A percentile compares a stretch with the other conserved stretches of the same genome.
phyloP scores from a whole-genome alignment of 345 rosid species.

The Zanthoxylum bungeanum region DNA sequence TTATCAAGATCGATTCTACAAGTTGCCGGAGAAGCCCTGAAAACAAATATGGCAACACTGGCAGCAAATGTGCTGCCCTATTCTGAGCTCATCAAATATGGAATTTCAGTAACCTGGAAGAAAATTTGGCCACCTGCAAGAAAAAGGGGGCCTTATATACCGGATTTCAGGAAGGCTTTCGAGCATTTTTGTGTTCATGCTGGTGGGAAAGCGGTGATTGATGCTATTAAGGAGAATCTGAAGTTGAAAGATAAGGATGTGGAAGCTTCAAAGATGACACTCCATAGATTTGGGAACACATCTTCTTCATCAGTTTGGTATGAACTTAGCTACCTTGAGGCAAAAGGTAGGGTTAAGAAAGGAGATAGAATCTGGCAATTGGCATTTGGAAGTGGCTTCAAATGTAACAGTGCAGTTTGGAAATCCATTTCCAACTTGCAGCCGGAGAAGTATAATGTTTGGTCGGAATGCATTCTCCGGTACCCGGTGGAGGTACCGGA shows the following conservation, averaged over 20 bases:
- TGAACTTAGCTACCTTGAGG: conserved; percentile 21
- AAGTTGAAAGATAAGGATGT: conserved; percentile 6
- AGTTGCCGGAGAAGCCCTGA: conserved; percentile 18
- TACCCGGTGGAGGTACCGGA: conserved; percentile 9
- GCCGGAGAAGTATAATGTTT: conserved; percentile 2
- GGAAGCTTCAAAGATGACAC: conserved; percentile 26
- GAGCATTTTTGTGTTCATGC: conserved; percentile 24
- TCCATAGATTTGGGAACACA: conserved; percentile 21
- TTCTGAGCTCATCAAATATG: conserved; percentile 17
- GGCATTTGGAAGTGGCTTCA: conserved; percentile 1
- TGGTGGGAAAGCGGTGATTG: conserved; percentile 24
- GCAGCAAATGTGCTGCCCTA: conserved; percentile 18
- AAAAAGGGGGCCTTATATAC: not conserved
- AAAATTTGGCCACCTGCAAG: not conserved
- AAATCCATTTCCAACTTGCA: conserved; percentile 16
- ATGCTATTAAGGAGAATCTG: conserved; percentile 11
- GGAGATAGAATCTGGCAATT: conserved; percentile 16
- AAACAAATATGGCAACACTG: conserved; percentile 16
- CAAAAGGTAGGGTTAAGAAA: conserved; percentile 16
- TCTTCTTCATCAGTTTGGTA: conserved; percentile 25
- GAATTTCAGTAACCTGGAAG: not conserved
- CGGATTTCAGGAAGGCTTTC: conserved; percentile 20
- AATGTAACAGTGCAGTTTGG: conserved; percentile 20
- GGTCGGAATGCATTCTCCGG: conserved; percentile 4
- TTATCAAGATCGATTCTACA: conserved; percentile 19